phyloP scores from a whole-genome alignment of 2,329 filamentous ascomycete species.

The Fusarium floridanum region DNA sequence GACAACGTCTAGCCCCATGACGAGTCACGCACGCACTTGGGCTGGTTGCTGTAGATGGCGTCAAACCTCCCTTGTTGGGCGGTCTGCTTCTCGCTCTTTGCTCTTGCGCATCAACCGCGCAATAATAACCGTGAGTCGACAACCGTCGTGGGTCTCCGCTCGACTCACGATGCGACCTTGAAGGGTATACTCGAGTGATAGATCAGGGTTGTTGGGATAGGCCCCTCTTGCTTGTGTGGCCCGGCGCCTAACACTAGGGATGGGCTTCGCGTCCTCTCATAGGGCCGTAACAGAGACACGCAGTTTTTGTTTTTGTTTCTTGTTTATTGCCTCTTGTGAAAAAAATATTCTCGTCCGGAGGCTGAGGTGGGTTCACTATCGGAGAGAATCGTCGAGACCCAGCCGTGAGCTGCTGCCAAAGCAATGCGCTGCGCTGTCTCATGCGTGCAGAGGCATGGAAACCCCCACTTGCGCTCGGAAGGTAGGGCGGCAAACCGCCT shows the following conservation, averaged over 20 bases:
- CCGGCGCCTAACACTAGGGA: slow-evolving; percentile 1
- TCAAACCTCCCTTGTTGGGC: slow-evolving; percentile 1
- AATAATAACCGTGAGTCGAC: slow-evolving; percentile 4
- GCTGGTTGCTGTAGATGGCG: slow-evolving; percentile 4
- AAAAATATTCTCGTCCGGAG: neutral
- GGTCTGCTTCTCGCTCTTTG: neutral
- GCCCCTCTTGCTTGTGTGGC: neutral
- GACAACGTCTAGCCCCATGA: neutral
- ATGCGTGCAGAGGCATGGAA: slow-evolving; percentile 3
- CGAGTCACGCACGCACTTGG: neutral
- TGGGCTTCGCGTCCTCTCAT: neutral
- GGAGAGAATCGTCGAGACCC: slow-evolving; percentile 1
- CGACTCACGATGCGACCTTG: slow-evolving; percentile 11
- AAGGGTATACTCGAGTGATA: slow-evolving; percentile 5
- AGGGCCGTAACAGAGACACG: slow-evolving; percentile 1
- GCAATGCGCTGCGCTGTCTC: neutral
- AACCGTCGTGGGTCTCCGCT: slow-evolving; percentile 9
- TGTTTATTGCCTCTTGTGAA: neutral
- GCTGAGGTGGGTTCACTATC: slow-evolving; percentile 1
- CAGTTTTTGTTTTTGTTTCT: slow-evolving; percentile 13
- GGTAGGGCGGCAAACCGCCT: slow-evolving; percentile 4
- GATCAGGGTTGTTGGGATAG: slow-evolving; percentile 4
- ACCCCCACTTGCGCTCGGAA: neutral
- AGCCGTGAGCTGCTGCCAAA: slow-evolving; percentile 6
- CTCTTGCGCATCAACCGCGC: neutral